These are phyloP conservation scores for Aureobasidium sp. DNA, from an alignment of 2,329 filamentous ascomycete species.

Conservation along the genomic window DNA sequence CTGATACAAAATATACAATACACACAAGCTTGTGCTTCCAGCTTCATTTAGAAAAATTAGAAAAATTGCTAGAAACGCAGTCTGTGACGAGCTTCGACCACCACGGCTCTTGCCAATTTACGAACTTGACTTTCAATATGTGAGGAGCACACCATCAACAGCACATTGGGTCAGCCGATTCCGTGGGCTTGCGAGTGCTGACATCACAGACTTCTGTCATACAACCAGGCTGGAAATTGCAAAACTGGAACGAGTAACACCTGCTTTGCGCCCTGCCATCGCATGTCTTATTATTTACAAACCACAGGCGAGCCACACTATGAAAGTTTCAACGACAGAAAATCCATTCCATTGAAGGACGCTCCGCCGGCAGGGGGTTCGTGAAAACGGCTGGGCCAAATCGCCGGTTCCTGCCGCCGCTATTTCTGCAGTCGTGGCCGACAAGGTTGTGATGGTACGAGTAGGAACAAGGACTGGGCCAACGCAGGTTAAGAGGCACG, in stretches of 20 bases:
- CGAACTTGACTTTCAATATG: not conserved
- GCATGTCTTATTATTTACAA: conserved; percentile 1
- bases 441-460: conserved; percentile 3
- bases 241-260: conserved; percentile 10
- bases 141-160: conserved; percentile 14
- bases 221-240: conserved; percentile 1
- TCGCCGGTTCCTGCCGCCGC: conserved; percentile 11
- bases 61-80: not conserved
- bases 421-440: conserved; percentile 7
- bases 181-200: conserved; percentile 11
- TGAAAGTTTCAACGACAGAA: not conserved
- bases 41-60: not conserved
- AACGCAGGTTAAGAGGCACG: not conserved
- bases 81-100: not conserved
- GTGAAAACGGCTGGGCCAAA: conserved; percentile 8
- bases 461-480: conserved; percentile 2
- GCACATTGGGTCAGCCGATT: conserved; percentile 11
- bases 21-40: not conserved
- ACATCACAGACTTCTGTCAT: conserved; percentile 9
- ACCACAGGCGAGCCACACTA: not conserved
- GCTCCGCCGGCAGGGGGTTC: not conserved
- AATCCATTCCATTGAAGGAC: conserved; percentile 4
- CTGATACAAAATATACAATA: conserved; percentile 5
- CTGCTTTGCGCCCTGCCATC: conserved; percentile 6
- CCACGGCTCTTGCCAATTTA: not conserved